Evolutionary conservation across 257 asterid species (phyloP).

Genomic region (Petrea volubilis): DNA sequence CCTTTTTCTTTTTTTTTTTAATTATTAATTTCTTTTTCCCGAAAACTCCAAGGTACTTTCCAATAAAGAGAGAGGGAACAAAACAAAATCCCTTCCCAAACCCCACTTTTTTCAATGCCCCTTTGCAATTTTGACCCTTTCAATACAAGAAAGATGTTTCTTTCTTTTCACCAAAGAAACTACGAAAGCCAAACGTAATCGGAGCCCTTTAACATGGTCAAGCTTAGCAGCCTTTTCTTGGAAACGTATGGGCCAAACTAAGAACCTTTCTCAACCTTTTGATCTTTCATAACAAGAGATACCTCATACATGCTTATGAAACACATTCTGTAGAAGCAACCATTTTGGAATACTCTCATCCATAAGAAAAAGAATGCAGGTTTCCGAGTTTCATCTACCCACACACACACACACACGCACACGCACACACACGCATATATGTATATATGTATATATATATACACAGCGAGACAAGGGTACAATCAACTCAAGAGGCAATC

Average conservation of each 20-base stretch:
- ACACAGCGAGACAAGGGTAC: not conserved
- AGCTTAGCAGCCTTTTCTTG: not conserved
- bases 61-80: not conserved
- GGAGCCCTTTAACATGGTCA: not conserved
- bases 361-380: constrained; percentile 22
- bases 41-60: not conserved
- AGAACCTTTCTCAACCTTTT: constrained; percentile 6
- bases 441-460: not conserved
- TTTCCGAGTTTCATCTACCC: not conserved
- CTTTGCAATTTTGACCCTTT: not conserved
- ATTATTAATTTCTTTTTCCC: no score
- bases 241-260: constrained; percentile 14
- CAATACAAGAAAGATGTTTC: constrained; percentile 13
- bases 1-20: no score
- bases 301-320: constrained; percentile 8
- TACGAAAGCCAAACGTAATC: constrained; percentile 12
- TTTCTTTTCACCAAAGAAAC: not conserved
- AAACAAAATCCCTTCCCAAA: not conserved
- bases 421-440: not conserved
- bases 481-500: no score
- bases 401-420: not conserved
- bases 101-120: not conserved
- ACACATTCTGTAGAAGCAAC: constrained; percentile 44
- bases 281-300: constrained; percentile 6
- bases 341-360: constrained; percentile 42